Percentiles rank a stretch among this genome's conserved stretches.
phyloP scores from a whole-genome alignment of 352 stramenopile genomes.

The Pythium brassicae region DNA sequence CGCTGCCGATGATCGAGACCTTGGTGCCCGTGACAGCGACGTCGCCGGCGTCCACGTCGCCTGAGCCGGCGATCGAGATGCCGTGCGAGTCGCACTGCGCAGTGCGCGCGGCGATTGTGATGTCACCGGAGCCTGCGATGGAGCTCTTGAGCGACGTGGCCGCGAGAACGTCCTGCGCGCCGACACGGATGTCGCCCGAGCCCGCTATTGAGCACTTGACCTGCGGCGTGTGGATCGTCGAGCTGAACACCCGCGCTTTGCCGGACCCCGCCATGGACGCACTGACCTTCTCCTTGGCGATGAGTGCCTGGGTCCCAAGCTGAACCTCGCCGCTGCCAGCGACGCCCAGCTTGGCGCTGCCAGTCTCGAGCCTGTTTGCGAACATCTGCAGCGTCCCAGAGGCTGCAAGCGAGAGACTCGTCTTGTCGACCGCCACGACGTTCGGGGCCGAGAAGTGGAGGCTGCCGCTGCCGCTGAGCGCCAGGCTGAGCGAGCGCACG shows the following conservation, averaged over 20 bases:
- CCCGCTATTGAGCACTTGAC: conserved; percentile 15
- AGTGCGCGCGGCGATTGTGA: conserved; percentile 12
- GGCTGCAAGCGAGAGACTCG: conserved; percentile 6
- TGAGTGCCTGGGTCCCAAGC: conserved; percentile 9
- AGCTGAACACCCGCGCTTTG: conserved; percentile 3
- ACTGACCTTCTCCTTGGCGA: conserved; percentile 1
- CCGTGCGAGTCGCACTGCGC: conserved; percentile 10
- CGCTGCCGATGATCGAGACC: conserved; percentile 18
- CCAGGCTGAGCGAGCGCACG: conserved; percentile 17
- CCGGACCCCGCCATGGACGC: conserved; percentile 15
- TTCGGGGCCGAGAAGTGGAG: conserved; percentile 22
- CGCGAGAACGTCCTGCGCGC: conserved; percentile 13
- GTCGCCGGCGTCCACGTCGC: conserved; percentile 18
- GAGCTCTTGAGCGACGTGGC: conserved; percentile 12
- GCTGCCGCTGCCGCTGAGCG: conserved; percentile 22
- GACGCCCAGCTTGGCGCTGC: conserved; percentile 5
- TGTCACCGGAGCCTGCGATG: conserved; percentile 18
- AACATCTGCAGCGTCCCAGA: conserved; percentile 20
- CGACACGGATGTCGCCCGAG: conserved; percentile 19
- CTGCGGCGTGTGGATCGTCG: conserved; percentile 1
- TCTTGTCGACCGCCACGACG: conserved; percentile 5
- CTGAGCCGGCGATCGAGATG: conserved; percentile 21
- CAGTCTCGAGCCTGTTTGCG: conserved; percentile 5
- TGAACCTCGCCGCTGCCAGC: conserved; percentile 22
- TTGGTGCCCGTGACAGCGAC: conserved; percentile 9